These are phyloP conservation scores for Solanum pinnatisectum DNA, from an alignment of 257 asterid genomes.

Conservation along the genomic window DNA sequence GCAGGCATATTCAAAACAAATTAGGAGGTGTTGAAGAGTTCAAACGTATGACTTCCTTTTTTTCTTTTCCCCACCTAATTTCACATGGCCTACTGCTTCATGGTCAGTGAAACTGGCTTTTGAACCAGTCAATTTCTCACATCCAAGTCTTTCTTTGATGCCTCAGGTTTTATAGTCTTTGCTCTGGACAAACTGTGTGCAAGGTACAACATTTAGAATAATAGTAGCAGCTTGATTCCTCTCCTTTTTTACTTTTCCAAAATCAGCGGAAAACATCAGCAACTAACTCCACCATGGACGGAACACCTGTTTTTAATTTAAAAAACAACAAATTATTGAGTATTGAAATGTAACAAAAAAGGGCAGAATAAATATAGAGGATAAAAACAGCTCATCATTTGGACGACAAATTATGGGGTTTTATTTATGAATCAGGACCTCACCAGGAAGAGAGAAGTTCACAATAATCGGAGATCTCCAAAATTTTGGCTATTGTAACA, in stretches of 20 bases:
- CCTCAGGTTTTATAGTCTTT: slow-evolving; percentile 64
- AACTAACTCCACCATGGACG: not conserved
- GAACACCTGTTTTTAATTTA: not conserved
- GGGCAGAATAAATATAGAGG: not conserved
- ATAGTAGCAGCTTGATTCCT: not conserved
- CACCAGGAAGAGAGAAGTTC: slow-evolving; percentile 55
- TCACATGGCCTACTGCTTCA: not conserved
- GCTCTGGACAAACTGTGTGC: slow-evolving; percentile 50
- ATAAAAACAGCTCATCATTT: not conserved
- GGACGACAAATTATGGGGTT: not conserved
- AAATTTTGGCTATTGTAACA: slow-evolving; percentile 64
- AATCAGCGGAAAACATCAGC: not conserved
- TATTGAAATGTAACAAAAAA: not conserved
- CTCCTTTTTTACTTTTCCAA: not conserved
- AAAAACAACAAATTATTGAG: not conserved
- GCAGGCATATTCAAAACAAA: slow-evolving; percentile 41
- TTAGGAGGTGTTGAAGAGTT: slow-evolving; percentile 60
- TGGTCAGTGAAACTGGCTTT: not conserved
- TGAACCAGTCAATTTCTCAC: not conserved
- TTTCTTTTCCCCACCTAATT: not conserved
- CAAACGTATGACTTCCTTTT: slow-evolving; percentile 34
- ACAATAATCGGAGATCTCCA: slow-evolving; percentile 64
- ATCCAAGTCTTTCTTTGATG: not conserved
- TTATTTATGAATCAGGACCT: slow-evolving; percentile 33
- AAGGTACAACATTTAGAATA: slow-evolving; percentile 33